These are phyloP conservation scores for Acacia melanoxylon DNA, from an alignment of 306 rosid species.

Conservation along the genomic window DNA sequence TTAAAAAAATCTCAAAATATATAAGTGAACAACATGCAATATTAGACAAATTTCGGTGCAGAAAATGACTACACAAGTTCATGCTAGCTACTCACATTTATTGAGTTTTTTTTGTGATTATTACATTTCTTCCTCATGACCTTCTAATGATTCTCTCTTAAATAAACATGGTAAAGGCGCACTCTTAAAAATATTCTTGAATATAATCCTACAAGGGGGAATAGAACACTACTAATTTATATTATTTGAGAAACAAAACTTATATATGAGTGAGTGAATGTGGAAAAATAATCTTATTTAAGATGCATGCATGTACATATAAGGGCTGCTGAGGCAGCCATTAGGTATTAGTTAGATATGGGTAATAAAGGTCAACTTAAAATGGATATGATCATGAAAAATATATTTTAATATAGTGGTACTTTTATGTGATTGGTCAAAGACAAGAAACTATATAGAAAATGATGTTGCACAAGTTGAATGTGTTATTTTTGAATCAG, in stretches of 20 bases:
- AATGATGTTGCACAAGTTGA: conserved; percentile 37
- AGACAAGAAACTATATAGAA: conserved; percentile 11
- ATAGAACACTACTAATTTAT: neutral
- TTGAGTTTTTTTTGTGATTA: too few relatives aligned
- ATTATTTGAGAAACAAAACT: neutral
- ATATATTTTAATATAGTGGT: neutral
- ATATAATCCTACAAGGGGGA: conserved; percentile 19
- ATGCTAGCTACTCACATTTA: too few relatives aligned
- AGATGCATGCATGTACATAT: neutral
- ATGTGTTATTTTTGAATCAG: neutral
- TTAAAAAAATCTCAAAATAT: too few relatives aligned
- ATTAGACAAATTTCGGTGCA: too few relatives aligned
- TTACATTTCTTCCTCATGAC: too few relatives aligned
- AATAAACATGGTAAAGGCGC: conserved; percentile 12
- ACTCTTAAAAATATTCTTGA: conserved; percentile 30
- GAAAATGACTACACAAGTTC: too few relatives aligned
- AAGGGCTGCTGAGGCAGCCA: neutral
- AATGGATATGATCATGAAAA: conserved; percentile 30
- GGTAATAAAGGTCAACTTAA: conserved; percentile 46
- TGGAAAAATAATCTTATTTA: neutral
- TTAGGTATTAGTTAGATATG: conserved; percentile 14
- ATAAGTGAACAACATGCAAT: too few relatives aligned
- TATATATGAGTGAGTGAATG: neutral
- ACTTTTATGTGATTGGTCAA: conserved; percentile 11
- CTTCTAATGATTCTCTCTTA: neutral